Conservation (phyloP, 176 grass and related monocot species). For the Oryza glumipatula region DNA sequence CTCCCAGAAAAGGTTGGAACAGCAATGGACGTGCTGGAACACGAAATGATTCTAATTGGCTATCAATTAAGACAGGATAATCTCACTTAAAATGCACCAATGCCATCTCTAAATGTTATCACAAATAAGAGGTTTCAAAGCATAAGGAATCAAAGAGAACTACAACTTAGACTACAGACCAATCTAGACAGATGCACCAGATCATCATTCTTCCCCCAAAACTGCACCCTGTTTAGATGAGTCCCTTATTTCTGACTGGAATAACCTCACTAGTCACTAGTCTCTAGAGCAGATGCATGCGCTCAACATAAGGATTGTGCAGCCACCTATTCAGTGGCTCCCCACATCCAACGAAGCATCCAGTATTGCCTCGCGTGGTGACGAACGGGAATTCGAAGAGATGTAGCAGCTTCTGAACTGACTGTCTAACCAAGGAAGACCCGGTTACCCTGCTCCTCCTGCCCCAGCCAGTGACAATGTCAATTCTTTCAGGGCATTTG, state of each 20-base stretch:
- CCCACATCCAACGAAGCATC: slow-evolving; percentile 83
- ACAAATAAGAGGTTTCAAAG: slow-evolving; percentile 38
- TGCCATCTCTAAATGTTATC: slow-evolving; percentile 30
- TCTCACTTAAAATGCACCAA: slow-evolving; percentile 15
- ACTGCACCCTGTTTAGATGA: slow-evolving; percentile 43
- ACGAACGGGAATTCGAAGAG: slow-evolving; percentile 81
- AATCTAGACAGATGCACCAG: slow-evolving; percentile 28
- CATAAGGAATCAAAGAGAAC: slow-evolving; percentile 16
- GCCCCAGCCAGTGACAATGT: slow-evolving; percentile 95
- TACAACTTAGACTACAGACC: slow-evolving; percentile 31
- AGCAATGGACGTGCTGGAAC: slow-evolving; percentile 10
- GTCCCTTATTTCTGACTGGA: slow-evolving; percentile 25
- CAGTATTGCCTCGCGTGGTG: slow-evolving; percentile 64
- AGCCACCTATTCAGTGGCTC: slow-evolving; percentile 87
- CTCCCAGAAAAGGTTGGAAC: neutral
- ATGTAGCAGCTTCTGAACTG: slow-evolving; percentile 77
- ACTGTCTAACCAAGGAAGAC: slow-evolving; percentile 73
- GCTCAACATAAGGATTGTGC: slow-evolving; percentile 90
- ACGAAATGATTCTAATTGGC: neutral
- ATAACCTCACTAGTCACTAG: slow-evolving; percentile 9
- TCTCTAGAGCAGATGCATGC: slow-evolving; percentile 86
- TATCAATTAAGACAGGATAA: slow-evolving; percentile 2
- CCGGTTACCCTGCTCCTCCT: slow-evolving; percentile 89
- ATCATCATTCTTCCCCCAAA: slow-evolving; percentile 63
- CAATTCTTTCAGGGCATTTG: slow-evolving; percentile 59